Percentiles rank a stretch among this genome's conserved stretches.
These are phyloP conservation scores for Pluteus cervinus DNA, from an alignment of 768 basidiomycete genomes.

Conservation along the genomic window DNA sequence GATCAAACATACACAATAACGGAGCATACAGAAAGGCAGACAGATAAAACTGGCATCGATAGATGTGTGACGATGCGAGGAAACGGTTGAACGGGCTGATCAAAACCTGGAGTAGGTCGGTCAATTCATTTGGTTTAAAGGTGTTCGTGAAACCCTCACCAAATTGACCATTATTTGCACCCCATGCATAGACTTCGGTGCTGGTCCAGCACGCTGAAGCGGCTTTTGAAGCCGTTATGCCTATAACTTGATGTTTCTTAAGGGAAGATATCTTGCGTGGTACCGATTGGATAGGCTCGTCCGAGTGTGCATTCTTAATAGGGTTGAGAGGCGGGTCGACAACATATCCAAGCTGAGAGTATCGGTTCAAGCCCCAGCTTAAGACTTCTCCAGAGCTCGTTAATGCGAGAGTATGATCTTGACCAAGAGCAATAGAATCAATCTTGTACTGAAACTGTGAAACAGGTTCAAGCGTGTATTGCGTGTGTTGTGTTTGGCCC, in stretches of 20 bases:
- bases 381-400: conserved; percentile 78
- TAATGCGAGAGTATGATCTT: conserved; percentile 90
- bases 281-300: conserved; percentile 70
- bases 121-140: too few species aligned
- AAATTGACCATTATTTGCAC: conserved; percentile 88
- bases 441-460: conserved; percentile 52
- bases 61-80: not conserved
- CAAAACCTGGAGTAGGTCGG: too few species aligned
- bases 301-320: conserved; percentile 38
- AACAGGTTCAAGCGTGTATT: conserved; percentile 63
- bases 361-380: conserved; percentile 89
- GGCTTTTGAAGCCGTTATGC: conserved; percentile 81
- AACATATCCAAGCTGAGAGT: conserved; percentile 82
- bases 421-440: conserved; percentile 73
- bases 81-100: conserved; percentile 55
- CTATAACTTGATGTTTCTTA: conserved; percentile 72
- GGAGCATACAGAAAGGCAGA: too few species aligned
- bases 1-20: too few species aligned
- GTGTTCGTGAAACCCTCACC: conserved; percentile 53
- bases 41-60: not conserved
- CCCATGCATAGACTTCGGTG: conserved; percentile 78
- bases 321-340: conserved; percentile 46
- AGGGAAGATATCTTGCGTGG: conserved; percentile 72
- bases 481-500: conserved; percentile 72
- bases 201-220: conserved; percentile 89